Evolutionary conservation across 1,139 yeast species (phyloP), one percentile per base, ranked within the genome.

Genomic region (Saccharomyces hybrid): DNA sequence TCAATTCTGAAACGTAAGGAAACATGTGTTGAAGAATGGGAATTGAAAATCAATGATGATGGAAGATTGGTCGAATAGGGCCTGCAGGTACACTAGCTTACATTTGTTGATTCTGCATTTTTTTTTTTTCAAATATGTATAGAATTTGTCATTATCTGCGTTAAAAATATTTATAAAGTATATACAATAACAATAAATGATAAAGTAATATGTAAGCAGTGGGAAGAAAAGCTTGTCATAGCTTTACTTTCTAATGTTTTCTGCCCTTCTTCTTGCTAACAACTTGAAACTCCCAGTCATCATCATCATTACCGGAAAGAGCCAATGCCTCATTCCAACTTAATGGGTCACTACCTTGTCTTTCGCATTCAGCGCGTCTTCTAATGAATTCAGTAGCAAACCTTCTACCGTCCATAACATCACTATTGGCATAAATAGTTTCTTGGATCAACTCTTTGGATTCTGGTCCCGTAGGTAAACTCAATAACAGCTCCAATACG

Each of bases 381-480:
- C 85, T 87, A 69, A 86, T 75, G 69, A 93, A 93, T 67, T 93
- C 98, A 56, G 80, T 82, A 1, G 98, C 96, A 75, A 91, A 93
- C 59, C 96, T 79, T 68, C 96, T 83, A 26, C 98, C 99, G 68
- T 93, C 97, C 88, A 91, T 84, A 2, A 95, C 86, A 2, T 93
- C 82, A 31, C 96, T 88, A 60, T 93, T 88, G 51, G 95, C 83
- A 72, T 90, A 90, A 57, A 93, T 84, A 11, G 96, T 88, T 68
- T 93, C 99, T 3, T 96, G 84, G 66, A 93, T 90, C 67, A 93
- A 88, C 67, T 85, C 96, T 51, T 79, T 76, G 1, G 96, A 83
- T 62, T 90, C 96, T 5, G 76, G 64, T 49, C 82, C 81, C 46
- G 81, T 72, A 38, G 98, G 97, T 60, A 93, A 78, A 53, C 91